These are phyloP conservation scores for Pichia cactophila DNA, from an alignment of 1,139 yeast genomes.

Conservation along the genomic window DNA sequence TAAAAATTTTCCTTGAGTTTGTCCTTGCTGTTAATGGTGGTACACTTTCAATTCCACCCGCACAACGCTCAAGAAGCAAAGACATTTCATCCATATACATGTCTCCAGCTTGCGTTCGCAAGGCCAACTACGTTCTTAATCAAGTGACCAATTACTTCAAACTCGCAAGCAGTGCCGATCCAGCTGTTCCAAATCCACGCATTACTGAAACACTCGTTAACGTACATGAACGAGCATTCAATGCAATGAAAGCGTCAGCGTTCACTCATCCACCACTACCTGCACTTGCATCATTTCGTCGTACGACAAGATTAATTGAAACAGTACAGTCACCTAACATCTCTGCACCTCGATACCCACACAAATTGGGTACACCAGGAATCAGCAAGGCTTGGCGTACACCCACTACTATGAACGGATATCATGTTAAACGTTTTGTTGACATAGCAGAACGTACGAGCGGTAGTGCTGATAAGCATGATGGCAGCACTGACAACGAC, in stretches of 20 bases:
- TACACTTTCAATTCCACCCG: background rate
- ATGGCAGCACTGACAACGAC: background rate
- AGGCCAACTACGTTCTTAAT: background rate
- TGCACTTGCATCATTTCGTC: slow-evolving; percentile 4
- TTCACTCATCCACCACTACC: slow-evolving; percentile 21
- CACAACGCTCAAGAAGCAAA: background rate
- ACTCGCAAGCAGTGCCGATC: background rate
- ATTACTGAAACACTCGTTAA: background rate
- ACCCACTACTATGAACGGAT: slow-evolving; percentile 1
- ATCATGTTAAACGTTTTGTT: background rate
- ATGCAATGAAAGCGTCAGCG: slow-evolving; percentile 22
- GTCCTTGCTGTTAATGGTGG: background rate
- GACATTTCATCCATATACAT: background rate
- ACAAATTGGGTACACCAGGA: slow-evolving; percentile 23
- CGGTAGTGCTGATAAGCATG: background rate
- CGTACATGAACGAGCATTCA: slow-evolving; percentile 22
- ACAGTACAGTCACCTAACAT: background rate
- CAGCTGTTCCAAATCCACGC: background rate
- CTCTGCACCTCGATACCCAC: slow-evolving; percentile 17
- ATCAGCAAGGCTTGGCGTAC: slow-evolving; percentile 23
- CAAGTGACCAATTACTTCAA: background rate
- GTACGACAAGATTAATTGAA: background rate
- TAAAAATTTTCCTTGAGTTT: background rate
- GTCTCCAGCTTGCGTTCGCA: background rate
- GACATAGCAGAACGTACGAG: slow-evolving; percentile 2